Evolutionary conservation across 2,329 filamentous ascomycete genomes (phyloP).

Genomic region (Cladosporium colombiae): DNA sequence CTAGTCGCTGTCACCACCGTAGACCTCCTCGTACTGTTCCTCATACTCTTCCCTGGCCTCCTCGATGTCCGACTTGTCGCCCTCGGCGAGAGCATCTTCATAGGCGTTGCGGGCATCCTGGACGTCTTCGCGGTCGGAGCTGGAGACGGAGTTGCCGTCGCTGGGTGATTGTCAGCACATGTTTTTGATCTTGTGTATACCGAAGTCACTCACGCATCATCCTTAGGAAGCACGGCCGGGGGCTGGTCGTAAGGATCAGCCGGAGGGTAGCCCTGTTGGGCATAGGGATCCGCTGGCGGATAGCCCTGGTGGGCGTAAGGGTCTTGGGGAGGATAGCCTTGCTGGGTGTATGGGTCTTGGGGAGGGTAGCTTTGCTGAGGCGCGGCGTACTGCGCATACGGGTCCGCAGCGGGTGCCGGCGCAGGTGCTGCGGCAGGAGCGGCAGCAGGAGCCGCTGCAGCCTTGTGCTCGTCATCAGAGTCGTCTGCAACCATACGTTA

Average conservation of each 20-base stretch:
- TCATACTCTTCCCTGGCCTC: conserved; percentile 56
- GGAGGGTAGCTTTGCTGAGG: not conserved
- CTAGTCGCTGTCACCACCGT: conserved; percentile 28
- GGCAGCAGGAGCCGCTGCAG: conserved; percentile 22
- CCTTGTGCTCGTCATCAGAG: conserved; percentile 38
- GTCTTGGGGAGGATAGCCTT: not conserved
- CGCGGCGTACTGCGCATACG: not conserved
- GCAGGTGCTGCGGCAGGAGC: conserved; percentile 8
- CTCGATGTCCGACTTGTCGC: conserved; percentile 55
- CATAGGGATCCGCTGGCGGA: not conserved
- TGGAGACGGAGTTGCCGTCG: conserved; percentile 24
- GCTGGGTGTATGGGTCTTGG: conserved; percentile 4
- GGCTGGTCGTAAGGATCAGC: conserved; percentile 22
- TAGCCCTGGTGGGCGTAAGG: not conserved
- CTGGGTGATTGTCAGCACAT: not conserved
- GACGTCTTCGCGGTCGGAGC: conserved; percentile 39
- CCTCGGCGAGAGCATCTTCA: conserved; percentile 41
- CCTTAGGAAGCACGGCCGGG: conserved; percentile 16
- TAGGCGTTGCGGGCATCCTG: conserved; percentile 48
- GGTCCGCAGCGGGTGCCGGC: not conserved
- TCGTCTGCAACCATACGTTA: conserved; percentile 34
- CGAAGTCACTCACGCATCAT: conserved; percentile 10
- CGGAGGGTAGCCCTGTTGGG: conserved; percentile 20
- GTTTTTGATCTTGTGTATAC: not conserved
- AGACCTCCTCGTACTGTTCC: conserved; percentile 52